phyloP scores from a whole-genome alignment of 768 basidiomycete genomes.

The Boletellus emodensis region DNA sequence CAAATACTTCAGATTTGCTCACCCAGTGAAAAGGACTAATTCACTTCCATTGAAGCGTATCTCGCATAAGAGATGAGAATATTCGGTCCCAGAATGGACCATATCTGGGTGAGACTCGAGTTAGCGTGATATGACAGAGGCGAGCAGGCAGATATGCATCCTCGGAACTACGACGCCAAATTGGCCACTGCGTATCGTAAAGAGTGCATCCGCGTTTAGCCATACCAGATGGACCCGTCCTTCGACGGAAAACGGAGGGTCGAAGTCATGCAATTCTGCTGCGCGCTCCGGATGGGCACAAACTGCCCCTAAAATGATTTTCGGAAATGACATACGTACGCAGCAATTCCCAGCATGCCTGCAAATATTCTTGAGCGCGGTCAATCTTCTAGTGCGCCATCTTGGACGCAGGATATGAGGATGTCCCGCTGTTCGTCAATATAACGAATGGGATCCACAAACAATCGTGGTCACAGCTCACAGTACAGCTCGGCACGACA shows the following conservation, averaged over 20 bases:
- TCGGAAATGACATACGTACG: not conserved
- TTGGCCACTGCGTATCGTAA: constrained; percentile 9
- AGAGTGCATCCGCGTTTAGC: constrained; percentile 4
- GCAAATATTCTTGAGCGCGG: constrained; percentile 10
- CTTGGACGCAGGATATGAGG: constrained; percentile 13
- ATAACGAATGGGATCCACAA: constrained; percentile 12
- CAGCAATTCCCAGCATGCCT: constrained; percentile 1
- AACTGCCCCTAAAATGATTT: constrained; percentile 5
- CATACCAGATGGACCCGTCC: constrained; percentile 19
- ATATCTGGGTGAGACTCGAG: constrained; percentile 3
- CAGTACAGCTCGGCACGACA: constrained; percentile 9
- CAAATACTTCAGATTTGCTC: constrained; percentile 8
- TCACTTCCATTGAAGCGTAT: constrained; percentile 14
- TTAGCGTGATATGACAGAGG: not conserved
- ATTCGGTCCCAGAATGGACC: constrained; percentile 11
- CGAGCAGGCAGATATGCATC: not conserved
- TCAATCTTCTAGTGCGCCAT: constrained; percentile 11
- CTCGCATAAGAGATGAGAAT: not conserved
- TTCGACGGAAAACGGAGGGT: constrained; percentile 5
- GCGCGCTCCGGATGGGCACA: constrained; percentile 14
- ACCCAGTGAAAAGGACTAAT: not conserved
- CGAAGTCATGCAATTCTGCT: constrained; percentile 16
- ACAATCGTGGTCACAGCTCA: constrained; percentile 14
- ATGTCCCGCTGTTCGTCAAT: constrained; percentile 17
- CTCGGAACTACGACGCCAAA: constrained; percentile 11